Evolutionary conservation across 345 rosid genomes (phyloP).

Genomic region (Clausena lansium): DNA sequence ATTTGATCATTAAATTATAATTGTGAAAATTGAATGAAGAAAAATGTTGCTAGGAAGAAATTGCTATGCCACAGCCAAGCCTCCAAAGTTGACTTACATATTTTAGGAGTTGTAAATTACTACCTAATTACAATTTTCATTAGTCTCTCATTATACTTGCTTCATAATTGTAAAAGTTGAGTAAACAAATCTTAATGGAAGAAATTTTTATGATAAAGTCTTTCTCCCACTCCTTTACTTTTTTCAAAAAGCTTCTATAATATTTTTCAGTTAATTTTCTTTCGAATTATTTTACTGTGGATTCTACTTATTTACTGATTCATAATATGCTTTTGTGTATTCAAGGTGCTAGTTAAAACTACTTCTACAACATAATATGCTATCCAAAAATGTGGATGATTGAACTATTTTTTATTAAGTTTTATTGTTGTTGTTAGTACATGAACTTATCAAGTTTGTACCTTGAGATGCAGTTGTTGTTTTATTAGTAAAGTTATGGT

Average conservation of each 20-base stretch:
- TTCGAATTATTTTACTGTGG: background rate
- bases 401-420: background rate
- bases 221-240: background rate
- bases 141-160: background rate
- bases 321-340: background rate
- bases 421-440: background rate
- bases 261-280: background rate
- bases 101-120: background rate
- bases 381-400: too few relatives aligned
- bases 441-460: background rate
- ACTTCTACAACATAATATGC: background rate
- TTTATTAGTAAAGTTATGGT: background rate
- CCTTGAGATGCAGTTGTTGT: background rate
- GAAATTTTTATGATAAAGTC: background rate
- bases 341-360: background rate
- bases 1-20: slow-evolving; percentile 6
- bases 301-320: background rate
- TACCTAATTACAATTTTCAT: background rate
- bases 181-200: background rate
- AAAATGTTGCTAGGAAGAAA: background rate
- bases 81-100: background rate
- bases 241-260: background rate
- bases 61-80: background rate
- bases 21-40: background rate
- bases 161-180: too few relatives aligned